Evolutionary conservation across 2,329 filamentous ascomycete genomes (phyloP), one percentile per base, ranked within the genome.

Genomic region (Colletotrichum liriopes): DNA sequence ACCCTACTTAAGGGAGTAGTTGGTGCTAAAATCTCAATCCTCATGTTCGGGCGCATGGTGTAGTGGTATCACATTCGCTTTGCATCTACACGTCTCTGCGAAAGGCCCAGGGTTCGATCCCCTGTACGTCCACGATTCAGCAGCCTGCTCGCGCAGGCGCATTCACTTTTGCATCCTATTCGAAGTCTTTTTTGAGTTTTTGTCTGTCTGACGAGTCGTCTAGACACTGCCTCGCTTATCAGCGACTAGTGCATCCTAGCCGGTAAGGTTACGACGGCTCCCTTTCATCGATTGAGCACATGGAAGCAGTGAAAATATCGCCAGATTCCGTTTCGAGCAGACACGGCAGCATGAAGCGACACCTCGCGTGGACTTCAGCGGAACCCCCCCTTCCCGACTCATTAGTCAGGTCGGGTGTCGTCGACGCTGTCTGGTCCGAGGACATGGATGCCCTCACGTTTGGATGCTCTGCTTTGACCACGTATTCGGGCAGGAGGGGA

Each of bases 81-180:
- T 62, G 60, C 60, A 62, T 62, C 45, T 51, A 8, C 16, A 62
- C 35, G n/a, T 47, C 43, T 62, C 16, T 62, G 60, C 45, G 45
- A 49, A 49, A 52, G 60, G 60, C 60, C 60, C 60, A 62, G 60
- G 60, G 60, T 62, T 62, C 60, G 47, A 62, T 62, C 60, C 59
- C 60, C 60, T 62, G 60, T 51, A 51, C 60, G 60, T 62, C 60
- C 60, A 62, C 16, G 2, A 20, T 12, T 0, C 14, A 9, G 29
- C 6, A 0, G 26, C 7, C 18, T n/a, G 43, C 23, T 2, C 16
- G 5, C n/a, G 60, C n/a, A 9, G n/a, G 0, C 5, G 43, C 14
- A 20, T 1, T 5, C 1, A 1, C 1, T n/a, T 18, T 23, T 37
- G 23, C 26, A n/a, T 20, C 7, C 16, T 8, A 26, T 41, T 9